These are phyloP conservation scores for Paragyromitra xinjiangensis DNA, from an alignment of 495 filamentous ascomycete species.

Conservation along the genomic window DNA sequence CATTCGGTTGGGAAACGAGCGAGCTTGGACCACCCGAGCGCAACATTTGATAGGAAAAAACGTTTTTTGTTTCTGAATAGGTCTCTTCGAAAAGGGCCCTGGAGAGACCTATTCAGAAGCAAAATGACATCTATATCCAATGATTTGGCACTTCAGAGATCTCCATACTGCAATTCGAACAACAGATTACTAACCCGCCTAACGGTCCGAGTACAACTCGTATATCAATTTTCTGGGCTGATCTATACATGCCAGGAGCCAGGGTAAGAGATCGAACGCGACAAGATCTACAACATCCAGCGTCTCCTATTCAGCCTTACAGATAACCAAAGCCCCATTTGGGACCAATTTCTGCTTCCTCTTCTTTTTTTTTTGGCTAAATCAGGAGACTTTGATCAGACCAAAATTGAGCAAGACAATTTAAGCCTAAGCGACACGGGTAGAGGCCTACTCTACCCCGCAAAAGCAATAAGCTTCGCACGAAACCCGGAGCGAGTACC, in stretches of 20 bases:
- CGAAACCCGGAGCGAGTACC: background rate
- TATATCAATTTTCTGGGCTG: background rate
- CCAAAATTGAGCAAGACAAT: background rate
- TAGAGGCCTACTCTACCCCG: constrained; percentile 17
- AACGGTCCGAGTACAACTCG: background rate
- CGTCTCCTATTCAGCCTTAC: background rate
- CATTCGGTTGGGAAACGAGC: background rate
- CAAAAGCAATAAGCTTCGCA: constrained; percentile 25
- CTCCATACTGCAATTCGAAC: background rate
- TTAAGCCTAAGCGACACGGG: constrained; percentile 34
- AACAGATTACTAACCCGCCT: background rate
- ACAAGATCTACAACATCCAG: background rate
- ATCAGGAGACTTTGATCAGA: background rate
- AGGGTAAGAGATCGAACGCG: background rate
- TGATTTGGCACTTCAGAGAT: background rate
- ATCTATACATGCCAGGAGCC: background rate
- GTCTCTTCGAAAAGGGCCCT: background rate
- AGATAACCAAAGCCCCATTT: background rate
- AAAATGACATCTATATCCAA: background rate
- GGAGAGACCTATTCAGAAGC: background rate
- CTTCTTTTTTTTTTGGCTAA: constrained; percentile 21
- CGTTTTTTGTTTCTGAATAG: background rate
- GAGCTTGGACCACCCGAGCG: background rate
- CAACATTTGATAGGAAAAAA: background rate
- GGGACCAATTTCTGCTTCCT: background rate